Percentiles rank a stretch among this genome's conserved stretches.
Evolutionary conservation across 2,329 filamentous ascomycete species (phyloP).

Genomic region (Trichophyton verrucosum): DNA sequence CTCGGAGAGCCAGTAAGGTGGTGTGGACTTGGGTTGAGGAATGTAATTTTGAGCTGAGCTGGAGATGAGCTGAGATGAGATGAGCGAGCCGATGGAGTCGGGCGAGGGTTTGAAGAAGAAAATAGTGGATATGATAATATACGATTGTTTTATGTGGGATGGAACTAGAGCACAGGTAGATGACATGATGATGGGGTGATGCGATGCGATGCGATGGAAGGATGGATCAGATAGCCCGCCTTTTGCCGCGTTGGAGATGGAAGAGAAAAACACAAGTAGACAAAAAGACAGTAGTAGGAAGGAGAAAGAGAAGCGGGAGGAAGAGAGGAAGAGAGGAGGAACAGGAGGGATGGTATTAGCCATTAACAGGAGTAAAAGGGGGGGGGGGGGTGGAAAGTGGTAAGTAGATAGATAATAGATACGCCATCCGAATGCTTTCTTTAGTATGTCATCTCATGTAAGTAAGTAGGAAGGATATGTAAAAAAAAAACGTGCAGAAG

Average conservation of each 20-base stretch:
- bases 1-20: too few species aligned
- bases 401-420: neutral
- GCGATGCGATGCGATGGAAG: neutral
- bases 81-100: too few species aligned
- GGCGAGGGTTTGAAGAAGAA: too few species aligned
- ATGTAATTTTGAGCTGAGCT: neutral
- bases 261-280: neutral
- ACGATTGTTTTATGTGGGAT: neutral
- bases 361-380: too few species aligned
- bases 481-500: neutral
- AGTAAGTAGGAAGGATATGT: neutral
- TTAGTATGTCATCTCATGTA: constrained; percentile 1
- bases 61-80: neutral
- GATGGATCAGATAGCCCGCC: neutral
- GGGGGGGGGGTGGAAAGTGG: neutral
- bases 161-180: neutral
- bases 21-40: too few species aligned
- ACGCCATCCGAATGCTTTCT: neutral
- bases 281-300: too few species aligned
- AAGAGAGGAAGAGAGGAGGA: neutral
- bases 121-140: too few species aligned
- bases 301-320: neutral
- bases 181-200: neutral
- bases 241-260: neutral
- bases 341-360: too few species aligned